Evolutionary conservation across 805 yeast genomes (phyloP), one percentile per base, ranked within the genome.

Genomic region (Candida succiphila): DNA sequence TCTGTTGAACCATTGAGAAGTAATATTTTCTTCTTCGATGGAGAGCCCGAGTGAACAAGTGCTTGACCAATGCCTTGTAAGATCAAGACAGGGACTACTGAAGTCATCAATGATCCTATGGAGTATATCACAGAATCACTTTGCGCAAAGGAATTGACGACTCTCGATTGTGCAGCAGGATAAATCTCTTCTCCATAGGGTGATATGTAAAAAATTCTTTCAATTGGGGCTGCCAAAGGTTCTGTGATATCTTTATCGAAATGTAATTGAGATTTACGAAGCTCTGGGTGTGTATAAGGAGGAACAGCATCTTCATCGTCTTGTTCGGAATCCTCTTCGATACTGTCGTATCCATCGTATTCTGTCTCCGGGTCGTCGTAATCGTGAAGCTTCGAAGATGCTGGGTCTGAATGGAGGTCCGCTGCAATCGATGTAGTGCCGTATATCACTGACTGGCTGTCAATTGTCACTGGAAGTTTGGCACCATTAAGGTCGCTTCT

Each of bases 61-160:
- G 86, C 77, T 24, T 67, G 67, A 0, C 88, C 88, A 7, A 83
- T 66, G 2, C 94, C 94, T 33, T 73, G 73, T 3, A 85, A 59
- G 7, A 85, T 69, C 6, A 86, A 57, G 0, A 86, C 76, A 0
- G 97, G 96, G 3, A 86, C 58, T 6, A 82, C 74, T 32, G 95
- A 83, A 0, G 97, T 88, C 79, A 83, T 82, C 25, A 88, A 60
- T 1, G 94, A 82, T 1, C 97, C 96, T 35, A 88, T 82, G 0
- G 94, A 82, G 49, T 77, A 84, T 0, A 88, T 61, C 0, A 87
- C 58, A 12, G 71, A 61, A 25, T 77, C 69, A 0, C 84, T 60
- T 4, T 60, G 48, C 16, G 61, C 46, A 3, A 86, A 49, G 17
- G 69, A 62, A 1, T 69, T 54, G 2, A 73, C 49, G 1, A 79